These are phyloP conservation scores for Taiozyma sp. DNA, from an alignment of 1,139 yeast species.

Conservation along the genomic window DNA sequence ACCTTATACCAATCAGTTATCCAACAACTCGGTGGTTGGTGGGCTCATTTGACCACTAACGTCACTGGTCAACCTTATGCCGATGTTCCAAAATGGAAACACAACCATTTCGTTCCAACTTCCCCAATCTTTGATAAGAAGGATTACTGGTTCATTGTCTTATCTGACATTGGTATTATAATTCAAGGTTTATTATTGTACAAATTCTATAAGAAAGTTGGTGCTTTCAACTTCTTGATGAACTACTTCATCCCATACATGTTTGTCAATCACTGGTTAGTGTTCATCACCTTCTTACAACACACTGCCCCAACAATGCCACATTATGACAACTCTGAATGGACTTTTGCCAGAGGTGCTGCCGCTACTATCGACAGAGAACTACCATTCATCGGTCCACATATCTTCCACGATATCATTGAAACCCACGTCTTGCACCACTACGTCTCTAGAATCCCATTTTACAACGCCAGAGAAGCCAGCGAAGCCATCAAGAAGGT, in stretches of 20 bases:
- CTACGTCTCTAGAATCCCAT: slow-evolving; percentile 78
- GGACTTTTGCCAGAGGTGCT: slow-evolving; percentile 89
- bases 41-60: slow-evolving; percentile 56
- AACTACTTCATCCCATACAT: slow-evolving; percentile 76
- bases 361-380: slow-evolving; percentile 84
- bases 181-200: slow-evolving; percentile 49
- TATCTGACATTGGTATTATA: slow-evolving; percentile 69
- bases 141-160: slow-evolving; percentile 63
- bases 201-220: slow-evolving; percentile 58
- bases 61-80: slow-evolving; percentile 73
- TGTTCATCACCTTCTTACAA: slow-evolving; percentile 77
- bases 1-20: slow-evolving; percentile 48
- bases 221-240: slow-evolving; percentile 56
- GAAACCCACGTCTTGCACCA: slow-evolving; percentile 90
- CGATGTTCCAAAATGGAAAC: slow-evolving; percentile 42
- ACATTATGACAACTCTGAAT: slow-evolving; percentile 66
- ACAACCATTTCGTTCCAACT: slow-evolving; percentile 64
- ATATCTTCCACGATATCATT: slow-evolving; percentile 81
- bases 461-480: slow-evolving; percentile 80
- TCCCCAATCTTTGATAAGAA: slow-evolving; percentile 68
- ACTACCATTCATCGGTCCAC: slow-evolving; percentile 75
- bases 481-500: slow-evolving; percentile 73
- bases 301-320: slow-evolving; percentile 81
- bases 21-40: slow-evolving; percentile 79
- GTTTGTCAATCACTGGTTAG: slow-evolving; percentile 87